Base-by-base conservation (phyloP, 768 basidiomycete genomes). In the Asterophora parasitica region DNA sequence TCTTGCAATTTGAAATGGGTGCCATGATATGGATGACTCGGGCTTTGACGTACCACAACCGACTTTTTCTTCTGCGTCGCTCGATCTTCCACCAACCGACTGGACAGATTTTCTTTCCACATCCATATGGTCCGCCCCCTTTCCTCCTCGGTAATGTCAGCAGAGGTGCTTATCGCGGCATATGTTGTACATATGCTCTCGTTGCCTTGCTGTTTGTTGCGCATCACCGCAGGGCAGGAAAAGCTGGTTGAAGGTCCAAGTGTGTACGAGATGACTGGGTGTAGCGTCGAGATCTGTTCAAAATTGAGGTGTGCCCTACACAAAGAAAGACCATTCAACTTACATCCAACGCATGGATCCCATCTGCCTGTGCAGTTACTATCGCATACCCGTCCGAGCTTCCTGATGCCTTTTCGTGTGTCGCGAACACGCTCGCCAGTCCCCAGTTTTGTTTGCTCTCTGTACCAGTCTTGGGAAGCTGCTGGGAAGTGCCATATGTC, bases 291-390 rank as follows among this genome's bases (percentile, higher is more conserved):
- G 17, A 83, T 69, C 85, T 88, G 44, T 26, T 37, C 15, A 8
- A 26, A 13, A 39, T 31, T 42, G 17, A 46, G 39, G 30, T 44
- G 38, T 34, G 46, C 30, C 7, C 10, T 46, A 15, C 8, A 39
- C 35, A 17, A n/a, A 12, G 7, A 32, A 52, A 41, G 42, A 46
- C 27, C 28, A 15, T 23, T 23, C 23, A 23, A 23, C 76, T 57
- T 59, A 89, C 88, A 61, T 90, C 83, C 49, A 86, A 63, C 37
- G 91, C 61, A 65, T 90, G 86, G 32, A 90, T 68, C 26, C 88
- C 88, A 47, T 91, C 86, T 52, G 75, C 77, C 51, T 88, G 85
- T 10, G 74, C 82, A 11, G 85, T 76, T 46, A 87, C 72, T 0
- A 85, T 85, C 34, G 77, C 82, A 70, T 75, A 76, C 20, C 80